Base-by-base conservation (phyloP, 2,329 filamentous ascomycete genomes). In the Fonsecaea monophora region DNA sequence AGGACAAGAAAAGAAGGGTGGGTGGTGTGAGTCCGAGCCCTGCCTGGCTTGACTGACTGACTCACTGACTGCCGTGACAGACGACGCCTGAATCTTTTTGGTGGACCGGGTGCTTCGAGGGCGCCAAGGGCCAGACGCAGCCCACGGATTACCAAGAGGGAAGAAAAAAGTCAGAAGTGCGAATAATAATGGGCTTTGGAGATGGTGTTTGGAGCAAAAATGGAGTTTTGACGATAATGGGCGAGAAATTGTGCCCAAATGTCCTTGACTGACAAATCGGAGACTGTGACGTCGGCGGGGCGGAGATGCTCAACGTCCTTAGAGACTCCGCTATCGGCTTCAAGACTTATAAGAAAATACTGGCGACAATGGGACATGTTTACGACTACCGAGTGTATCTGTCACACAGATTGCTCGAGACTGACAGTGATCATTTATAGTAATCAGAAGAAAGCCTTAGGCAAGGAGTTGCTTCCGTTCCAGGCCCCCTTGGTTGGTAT, bases 211-310 rank as follows among this genome's bases (percentile, higher is more conserved):
- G 40, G 40, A 45, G 40, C 40, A 45, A 45, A 45, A 25, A 25
- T 45, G 40, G 40, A 45, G n/a, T 5, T 45, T 25, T 25, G n/a
- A 10, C 21, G 37, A 10, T 37, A 37, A 8, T 37, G 7, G 45
- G 45, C 45, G n/a, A 21, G 25, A 50, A 50, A 10, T 12, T 50
- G 18, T 13, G 9, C 45, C 18, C 25, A 50, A 25, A 25, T 25
- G 40, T 25, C 18, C 25, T 25, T 13, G 12, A 25, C 18, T 50
- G 40, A 50, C 45, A 12, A 50, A 50, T 21, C 25, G n/a, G 42
- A 38, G 34, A 37, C 12, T 10, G 12, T 53, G 58, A 60, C 40
- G 58, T 60, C 42, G 58, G 58, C 58, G 58, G 58, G 58, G 58
- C 58, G 58, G 58, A 60, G 10, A 25, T 25, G 45, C 45, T 12